These are phyloP conservation scores for Coemansia sp. DNA, from an alignment of 192 early-diverging fungal genomes.

Conservation along the genomic window DNA sequence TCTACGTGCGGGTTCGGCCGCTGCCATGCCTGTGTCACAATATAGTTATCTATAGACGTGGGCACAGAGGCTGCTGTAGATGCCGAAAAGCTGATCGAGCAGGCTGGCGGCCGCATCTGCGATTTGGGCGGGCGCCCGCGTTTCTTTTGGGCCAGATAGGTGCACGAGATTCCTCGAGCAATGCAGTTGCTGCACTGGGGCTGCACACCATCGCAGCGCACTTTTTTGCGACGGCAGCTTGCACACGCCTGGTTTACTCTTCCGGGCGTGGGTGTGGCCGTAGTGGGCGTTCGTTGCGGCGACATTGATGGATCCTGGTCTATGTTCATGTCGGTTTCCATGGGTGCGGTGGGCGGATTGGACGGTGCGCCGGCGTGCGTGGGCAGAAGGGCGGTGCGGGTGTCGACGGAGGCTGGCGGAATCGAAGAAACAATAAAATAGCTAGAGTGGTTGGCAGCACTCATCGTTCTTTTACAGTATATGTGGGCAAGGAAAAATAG, in stretches of 20 bases:
- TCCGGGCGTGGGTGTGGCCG: neutral
- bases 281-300: neutral
- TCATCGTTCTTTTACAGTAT: neutral
- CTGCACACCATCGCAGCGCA: slow-evolving; percentile 55
- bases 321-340: slow-evolving; percentile 6
- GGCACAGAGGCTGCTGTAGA: neutral
- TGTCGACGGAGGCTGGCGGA: too few species aligned
- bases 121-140: slow-evolving; percentile 52
- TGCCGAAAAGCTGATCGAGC: neutral
- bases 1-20: neutral
- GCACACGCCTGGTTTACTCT: slow-evolving; percentile 54
- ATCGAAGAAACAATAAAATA: too few species aligned
- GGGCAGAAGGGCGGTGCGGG: too few species aligned
- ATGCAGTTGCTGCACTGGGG: slow-evolving; percentile 55
- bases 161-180: slow-evolving; percentile 36
- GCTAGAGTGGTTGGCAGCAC: too few species aligned
- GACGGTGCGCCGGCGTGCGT: neutral
- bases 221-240: slow-evolving; percentile 54
- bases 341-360: neutral
- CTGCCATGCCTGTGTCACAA: neutral
- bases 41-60: neutral
- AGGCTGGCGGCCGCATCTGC: slow-evolving; percentile 1
- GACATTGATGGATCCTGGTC: slow-evolving; percentile 1
- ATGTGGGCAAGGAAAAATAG: neutral
- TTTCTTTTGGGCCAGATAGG: slow-evolving; percentile 44